Evolutionary conservation across 352 stramenopile species (phyloP).

Genomic region (Globisporangium iwayamae): DNA sequence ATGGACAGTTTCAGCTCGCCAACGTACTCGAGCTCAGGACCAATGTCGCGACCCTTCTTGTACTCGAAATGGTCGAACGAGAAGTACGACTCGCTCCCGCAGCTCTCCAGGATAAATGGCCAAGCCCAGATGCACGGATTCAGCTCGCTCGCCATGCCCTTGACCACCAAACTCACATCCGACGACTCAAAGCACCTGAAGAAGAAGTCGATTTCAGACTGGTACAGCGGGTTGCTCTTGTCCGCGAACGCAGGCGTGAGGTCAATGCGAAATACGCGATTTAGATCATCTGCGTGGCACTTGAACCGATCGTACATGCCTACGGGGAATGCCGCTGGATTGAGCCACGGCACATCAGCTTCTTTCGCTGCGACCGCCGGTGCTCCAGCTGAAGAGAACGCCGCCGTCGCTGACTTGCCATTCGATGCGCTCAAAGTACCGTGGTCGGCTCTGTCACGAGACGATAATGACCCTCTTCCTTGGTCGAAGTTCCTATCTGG

Average conservation of each 20-base stretch:
- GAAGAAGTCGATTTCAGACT: constrained; percentile 66
- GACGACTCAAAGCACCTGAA: constrained; percentile 72
- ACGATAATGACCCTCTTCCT: neutral
- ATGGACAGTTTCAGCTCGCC: constrained; percentile 68
- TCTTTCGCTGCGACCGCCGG: constrained; percentile 8
- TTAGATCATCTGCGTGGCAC: constrained; percentile 51
- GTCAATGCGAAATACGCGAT: constrained; percentile 65
- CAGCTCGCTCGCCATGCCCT: constrained; percentile 75
- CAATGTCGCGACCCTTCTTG: constrained; percentile 38
- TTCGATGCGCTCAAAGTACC: neutral
- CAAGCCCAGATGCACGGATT: constrained; percentile 83
- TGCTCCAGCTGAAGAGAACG: neutral
- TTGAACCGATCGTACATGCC: constrained; percentile 54
- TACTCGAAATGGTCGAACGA: constrained; percentile 81
- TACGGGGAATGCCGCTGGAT: constrained; percentile 39
- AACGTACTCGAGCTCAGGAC: constrained; percentile 64
- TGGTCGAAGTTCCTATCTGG: constrained; percentile 1
- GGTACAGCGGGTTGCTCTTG: constrained; percentile 43
- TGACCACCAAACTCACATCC: constrained; percentile 75
- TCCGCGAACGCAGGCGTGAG: constrained; percentile 51
- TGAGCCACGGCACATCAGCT: constrained; percentile 53
- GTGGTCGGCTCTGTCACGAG: neutral
- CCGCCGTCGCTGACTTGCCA: neutral
- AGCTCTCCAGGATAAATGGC: constrained; percentile 79
- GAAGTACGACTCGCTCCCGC: constrained; percentile 62